These are phyloP conservation scores for Tetracladium marchalianum DNA, from an alignment of 495 filamentous ascomycete species.

Conservation along the genomic window DNA sequence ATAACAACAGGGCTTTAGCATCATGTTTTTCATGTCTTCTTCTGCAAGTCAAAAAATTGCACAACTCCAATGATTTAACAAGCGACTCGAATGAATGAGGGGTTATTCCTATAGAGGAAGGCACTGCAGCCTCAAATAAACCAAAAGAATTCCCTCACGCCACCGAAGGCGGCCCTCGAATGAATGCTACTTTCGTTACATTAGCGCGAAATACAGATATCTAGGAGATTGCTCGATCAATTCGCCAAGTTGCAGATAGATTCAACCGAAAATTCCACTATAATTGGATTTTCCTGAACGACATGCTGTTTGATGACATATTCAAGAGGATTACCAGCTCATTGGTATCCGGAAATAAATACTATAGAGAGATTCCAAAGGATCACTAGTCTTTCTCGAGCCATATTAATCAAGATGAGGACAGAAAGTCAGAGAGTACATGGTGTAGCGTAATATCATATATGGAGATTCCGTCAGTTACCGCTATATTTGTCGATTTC, in stretches of 20 bases:
- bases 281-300: conserved; percentile 98
- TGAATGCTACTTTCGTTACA: conserved; percentile 98
- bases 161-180: conserved; percentile 49
- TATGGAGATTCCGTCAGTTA: conserved; percentile 92
- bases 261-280: conserved; percentile 96
- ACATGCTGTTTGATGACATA: conserved; percentile 79
- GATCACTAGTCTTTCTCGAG: conserved; percentile 89
- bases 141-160: conserved; percentile 30
- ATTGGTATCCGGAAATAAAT: conserved; percentile 76
- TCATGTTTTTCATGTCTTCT: conserved; percentile 73
- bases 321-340: conserved; percentile 89
- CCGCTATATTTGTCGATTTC: conserved; percentile 92
- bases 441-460: conserved; percentile 77
- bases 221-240: conserved; percentile 93
- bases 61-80: too few species aligned
- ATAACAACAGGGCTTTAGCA: conserved; percentile 48
- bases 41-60: conserved; percentile 37
- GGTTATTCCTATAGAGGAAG: too few species aligned
- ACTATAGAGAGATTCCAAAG: conserved; percentile 74
- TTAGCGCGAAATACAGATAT: conserved; percentile 86
- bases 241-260: conserved; percentile 90
- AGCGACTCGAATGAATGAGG: too few species aligned
- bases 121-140: too few species aligned
- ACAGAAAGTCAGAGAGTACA: conserved; percentile 68
- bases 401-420: conserved; percentile 80